These are phyloP conservation scores for Stachybotrys chartarum DNA, from an alignment of 2,329 filamentous ascomycete species.

Conservation along the genomic window DNA sequence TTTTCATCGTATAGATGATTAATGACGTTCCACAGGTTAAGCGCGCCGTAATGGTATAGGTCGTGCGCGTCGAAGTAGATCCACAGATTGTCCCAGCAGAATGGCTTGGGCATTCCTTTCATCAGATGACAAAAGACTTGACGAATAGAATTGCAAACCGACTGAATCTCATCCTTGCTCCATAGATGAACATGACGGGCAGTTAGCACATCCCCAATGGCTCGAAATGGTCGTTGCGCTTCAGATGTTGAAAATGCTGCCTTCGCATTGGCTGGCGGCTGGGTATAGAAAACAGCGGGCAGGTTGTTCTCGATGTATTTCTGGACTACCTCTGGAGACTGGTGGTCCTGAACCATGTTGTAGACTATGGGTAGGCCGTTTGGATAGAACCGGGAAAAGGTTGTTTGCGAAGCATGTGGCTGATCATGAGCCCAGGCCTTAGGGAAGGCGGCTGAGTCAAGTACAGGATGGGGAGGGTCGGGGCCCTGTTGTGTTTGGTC, in stretches of 20 bases:
- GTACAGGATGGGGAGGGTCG: constrained; percentile 8
- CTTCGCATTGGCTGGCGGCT: constrained; percentile 17
- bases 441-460: constrained; percentile 8
- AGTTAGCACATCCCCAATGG: constrained; percentile 17
- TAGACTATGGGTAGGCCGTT: constrained; percentile 26
- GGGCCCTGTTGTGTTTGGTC: constrained; percentile 1
- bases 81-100: constrained; percentile 34
- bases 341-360: constrained; percentile 20
- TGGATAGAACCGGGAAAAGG: constrained; percentile 25
- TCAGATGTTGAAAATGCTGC: constrained; percentile 33
- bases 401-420: constrained; percentile 13
- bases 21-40: constrained; percentile 42
- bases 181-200: constrained; percentile 26
- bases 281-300: constrained; percentile 28
- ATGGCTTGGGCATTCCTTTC: constrained; percentile 20
- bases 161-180: constrained; percentile 30
- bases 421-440: constrained; percentile 14
- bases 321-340: constrained; percentile 14
- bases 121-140: constrained; percentile 26
- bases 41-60: constrained; percentile 37
- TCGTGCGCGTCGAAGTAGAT: constrained; percentile 40
- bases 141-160: constrained; percentile 30
- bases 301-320: constrained; percentile 29
- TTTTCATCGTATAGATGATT: constrained; percentile 34
- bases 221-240: constrained; percentile 20